Evolutionary conservation across 2,329 filamentous ascomycete genomes (phyloP), one percentile per base, ranked within the genome.

Genomic region (Colletotrichum musae): DNA sequence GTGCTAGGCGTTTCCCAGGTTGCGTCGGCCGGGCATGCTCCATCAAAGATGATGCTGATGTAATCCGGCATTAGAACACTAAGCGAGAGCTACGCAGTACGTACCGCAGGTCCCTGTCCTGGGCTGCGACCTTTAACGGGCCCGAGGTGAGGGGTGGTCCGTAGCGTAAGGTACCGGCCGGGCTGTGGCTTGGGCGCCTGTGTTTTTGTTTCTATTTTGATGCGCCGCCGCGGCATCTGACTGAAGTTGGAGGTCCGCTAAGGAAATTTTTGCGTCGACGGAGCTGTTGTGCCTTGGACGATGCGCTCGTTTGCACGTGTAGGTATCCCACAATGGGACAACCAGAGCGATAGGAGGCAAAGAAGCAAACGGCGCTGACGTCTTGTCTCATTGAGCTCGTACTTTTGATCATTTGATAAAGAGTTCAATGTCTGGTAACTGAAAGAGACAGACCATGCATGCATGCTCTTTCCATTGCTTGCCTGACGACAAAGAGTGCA

Each of bases 121-220:
- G 32, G 32, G 7, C 32, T 36, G 32, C 32, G 32, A 36, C 32
- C 32, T 36, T 10, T 36, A 50, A 60, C 13, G 21, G 43, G 48
- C 28, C 58, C 3, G 51, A 51, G 58, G 60, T 43, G 58, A 36
- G 32, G 32, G 61, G 53, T 24, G 39, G 53, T 58, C 36, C 36
- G 47, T 58, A 63, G 51, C 64, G 51, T 6, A 43, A n/a, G 13
- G 41, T 57, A 63, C 64, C 64, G 64, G 58, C 58, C 51, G 59
- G 43, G 9, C 36, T 39, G 64, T 57, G 58, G 64, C 58, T 67
- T 48, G 45, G 45, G 45, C 32, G 32, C 5, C 32, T 9, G 32
- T 36, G 32, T 36, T 36, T 36, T 36, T 36, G 32, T 36, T 36
- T 36, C 32, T 67, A 67, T 52, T 67, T 57, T 63, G 36, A 47